Conservation (phyloP, 2,329 filamentous ascomycete genomes). For the Zopfia rhizophila region DNA sequence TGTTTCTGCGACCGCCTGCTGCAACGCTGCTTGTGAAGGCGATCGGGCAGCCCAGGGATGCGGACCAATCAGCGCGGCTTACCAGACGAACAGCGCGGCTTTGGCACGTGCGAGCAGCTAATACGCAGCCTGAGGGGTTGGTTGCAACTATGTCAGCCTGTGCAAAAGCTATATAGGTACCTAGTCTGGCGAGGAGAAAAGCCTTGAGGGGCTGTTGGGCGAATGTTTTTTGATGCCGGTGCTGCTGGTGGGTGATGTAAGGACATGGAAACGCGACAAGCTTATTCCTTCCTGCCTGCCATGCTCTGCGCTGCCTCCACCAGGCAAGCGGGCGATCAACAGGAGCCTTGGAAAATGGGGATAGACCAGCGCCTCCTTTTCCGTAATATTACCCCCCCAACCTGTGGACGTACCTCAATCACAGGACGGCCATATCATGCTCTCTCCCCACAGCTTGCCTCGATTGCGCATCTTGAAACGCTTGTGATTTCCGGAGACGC, state of each 20-base stretch:
- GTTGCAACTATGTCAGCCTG: no score
- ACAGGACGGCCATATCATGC: slow-evolving; percentile 41
- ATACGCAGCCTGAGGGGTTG: slow-evolving; percentile 1
- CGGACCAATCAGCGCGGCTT: slow-evolving; percentile 25
- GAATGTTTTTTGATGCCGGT: no score
- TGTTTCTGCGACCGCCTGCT: slow-evolving; percentile 22
- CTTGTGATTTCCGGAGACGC: slow-evolving; percentile 22
- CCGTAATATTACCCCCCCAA: slow-evolving; percentile 25
- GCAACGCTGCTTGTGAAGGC: slow-evolving; percentile 9
- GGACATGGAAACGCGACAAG: no score
- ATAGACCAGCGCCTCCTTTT: slow-evolving; percentile 48
- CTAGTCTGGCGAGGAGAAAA: no score
- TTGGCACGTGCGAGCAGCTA: slow-evolving; percentile 10
- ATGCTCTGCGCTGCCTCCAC: no score
- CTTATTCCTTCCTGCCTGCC: no score
- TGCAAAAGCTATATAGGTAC: no score
- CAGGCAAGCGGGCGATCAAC: no score
- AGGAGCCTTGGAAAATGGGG: no score
- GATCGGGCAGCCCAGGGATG: not conserved
- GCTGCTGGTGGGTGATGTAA: no score
- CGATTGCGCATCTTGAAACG: slow-evolving; percentile 37
- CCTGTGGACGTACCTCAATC: slow-evolving; percentile 23
- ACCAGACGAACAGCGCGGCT: slow-evolving; percentile 7
- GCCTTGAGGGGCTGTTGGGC: no score
- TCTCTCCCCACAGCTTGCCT: slow-evolving; percentile 24